These are phyloP conservation scores for Crithidia expoeki DNA, from an alignment of 208 protist species.

Conservation along the genomic window DNA sequence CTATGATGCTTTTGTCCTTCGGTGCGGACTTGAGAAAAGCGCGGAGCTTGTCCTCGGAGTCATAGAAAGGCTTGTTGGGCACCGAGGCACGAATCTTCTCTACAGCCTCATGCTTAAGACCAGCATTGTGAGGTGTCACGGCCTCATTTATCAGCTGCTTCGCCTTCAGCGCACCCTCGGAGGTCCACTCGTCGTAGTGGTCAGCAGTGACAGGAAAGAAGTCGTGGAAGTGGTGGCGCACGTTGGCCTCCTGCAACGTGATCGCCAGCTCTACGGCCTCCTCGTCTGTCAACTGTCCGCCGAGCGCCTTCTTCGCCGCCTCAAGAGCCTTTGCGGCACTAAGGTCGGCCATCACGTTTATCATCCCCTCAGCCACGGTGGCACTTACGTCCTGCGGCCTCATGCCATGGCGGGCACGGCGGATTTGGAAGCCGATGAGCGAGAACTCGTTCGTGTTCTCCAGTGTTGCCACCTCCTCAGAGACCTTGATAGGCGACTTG, in stretches of 20 bases:
- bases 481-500: constrained; percentile 35
- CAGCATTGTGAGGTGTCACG: constrained; percentile 38
- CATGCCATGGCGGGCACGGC: constrained; percentile 42
- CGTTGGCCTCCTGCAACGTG: constrained; percentile 62
- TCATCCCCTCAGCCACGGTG: constrained; percentile 58
- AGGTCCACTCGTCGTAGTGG: constrained; percentile 74
- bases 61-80: constrained; percentile 69
- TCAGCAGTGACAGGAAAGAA: constrained; percentile 60
- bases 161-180: constrained; percentile 38
- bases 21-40: constrained; percentile 58
- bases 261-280: constrained; percentile 76
- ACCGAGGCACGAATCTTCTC: constrained; percentile 54
- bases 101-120: constrained; percentile 48
- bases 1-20: constrained; percentile 60
- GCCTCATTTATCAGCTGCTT: constrained; percentile 53
- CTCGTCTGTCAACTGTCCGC: constrained; percentile 61
- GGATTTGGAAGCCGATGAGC: constrained; percentile 66
- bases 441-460: constrained; percentile 71
- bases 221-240: constrained; percentile 83
- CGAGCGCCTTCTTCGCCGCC: constrained; percentile 65
- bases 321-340: constrained; percentile 29
- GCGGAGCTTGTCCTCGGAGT: constrained; percentile 64
- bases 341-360: constrained; percentile 45
- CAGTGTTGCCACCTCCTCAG: constrained; percentile 47
- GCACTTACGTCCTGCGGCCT: constrained; percentile 39